Base-by-base conservation (phyloP, 192 early-diverging fungal species). In the Umbelopsis isabellina region DNA sequence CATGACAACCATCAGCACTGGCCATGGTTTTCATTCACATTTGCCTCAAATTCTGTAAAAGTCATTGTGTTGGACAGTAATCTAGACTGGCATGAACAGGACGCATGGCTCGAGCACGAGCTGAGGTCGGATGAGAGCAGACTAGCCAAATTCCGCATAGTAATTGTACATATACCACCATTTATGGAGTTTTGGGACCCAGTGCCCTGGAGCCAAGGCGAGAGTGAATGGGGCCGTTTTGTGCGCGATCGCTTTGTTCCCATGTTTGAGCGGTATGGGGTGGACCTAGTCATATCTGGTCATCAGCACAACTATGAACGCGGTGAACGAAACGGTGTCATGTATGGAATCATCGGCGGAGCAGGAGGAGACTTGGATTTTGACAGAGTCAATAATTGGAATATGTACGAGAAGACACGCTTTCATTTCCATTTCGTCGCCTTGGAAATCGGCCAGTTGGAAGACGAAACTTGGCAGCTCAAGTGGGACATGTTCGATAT, bases 271-370 rank as follows among this genome's bases (percentile, higher is more conserved):
- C 65, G 83, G 30, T 67, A 88, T 64, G 75, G 79, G n/a, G 90
- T 92, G 2, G 91, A 92, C 69, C 68, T 92, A 41, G 89, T 92
- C 7, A 86, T 92, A 20, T 91, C 90, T 5, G 91, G 91, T 4
- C 91, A 92, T 66, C 91, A 92, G 68, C 91, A 92, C 71, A 92
- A 92, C 68, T 92, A 92, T 68, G 85, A 90, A 79, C 80, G 91
- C 16, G 84, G 83, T 11, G 72, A 83, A 65, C 68, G 70, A 3
- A 81, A 85, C 49, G 74, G 82, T 9, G 85, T 88, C 22, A 81
- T 83, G 16, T 92, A 92, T 68, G 81, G 85, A 0, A 91, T 92
- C 53, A 89, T 91, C 41, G 91, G 91, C 21, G 91, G 91, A 18
- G 90, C 90, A 0, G 91, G 91, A 20, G 91, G 91, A 23, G 66